Conservation (phyloP, 2,329 filamentous ascomycete genomes). For the Emydomyces testavorans region DNA sequence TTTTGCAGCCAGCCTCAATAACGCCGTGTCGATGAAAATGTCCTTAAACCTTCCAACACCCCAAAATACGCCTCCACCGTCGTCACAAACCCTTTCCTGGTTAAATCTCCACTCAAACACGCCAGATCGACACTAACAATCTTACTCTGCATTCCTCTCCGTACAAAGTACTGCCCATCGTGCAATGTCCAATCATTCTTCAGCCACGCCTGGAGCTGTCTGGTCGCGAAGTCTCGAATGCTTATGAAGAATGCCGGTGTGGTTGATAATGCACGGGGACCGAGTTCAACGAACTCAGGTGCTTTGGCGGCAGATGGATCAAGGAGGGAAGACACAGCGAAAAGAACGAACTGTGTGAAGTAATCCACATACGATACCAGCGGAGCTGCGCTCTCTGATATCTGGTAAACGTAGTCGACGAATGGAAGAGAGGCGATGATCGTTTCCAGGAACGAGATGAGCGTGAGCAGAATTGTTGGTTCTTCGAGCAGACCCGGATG, state of each 20-base stretch:
- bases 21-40: constrained; percentile 10
- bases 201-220: constrained; percentile 37
- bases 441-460: constrained; percentile 33
- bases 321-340: constrained; percentile 24
- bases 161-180: constrained; percentile 38
- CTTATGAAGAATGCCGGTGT: constrained; percentile 18
- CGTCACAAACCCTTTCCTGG: constrained; percentile 19
- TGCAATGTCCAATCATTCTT: constrained; percentile 38
- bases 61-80: constrained; percentile 20
- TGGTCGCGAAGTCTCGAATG: constrained; percentile 26
- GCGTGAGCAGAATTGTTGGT: constrained; percentile 29
- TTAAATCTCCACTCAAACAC: constrained; percentile 18
- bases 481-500: constrained; percentile 29
- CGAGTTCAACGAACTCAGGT: constrained; percentile 17
- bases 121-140: constrained; percentile 34
- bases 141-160: constrained; percentile 34
- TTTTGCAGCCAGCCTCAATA: not conserved
- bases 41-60: constrained; percentile 16
- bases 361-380: constrained; percentile 28
- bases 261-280: not conserved
- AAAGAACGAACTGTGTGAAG: constrained; percentile 32
- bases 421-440: constrained; percentile 33
- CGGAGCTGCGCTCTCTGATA: constrained; percentile 20
- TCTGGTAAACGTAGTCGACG: constrained; percentile 39
- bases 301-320: constrained; percentile 15